Base-by-base conservation (phyloP, 1,284 basidiomycete species). In the Malassezia dermatis region DNA sequence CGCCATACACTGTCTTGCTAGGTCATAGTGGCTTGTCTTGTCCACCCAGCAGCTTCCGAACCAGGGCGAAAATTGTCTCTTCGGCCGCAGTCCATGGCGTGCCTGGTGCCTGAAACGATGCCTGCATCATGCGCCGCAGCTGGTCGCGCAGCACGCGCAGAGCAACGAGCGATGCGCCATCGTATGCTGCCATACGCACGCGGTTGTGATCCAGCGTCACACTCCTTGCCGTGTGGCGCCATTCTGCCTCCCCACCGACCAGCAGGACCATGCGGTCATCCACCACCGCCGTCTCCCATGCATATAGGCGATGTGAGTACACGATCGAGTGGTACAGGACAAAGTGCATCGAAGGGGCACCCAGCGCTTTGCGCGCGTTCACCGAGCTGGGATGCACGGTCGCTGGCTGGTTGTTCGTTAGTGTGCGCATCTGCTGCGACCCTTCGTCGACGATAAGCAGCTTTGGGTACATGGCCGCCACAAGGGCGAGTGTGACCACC, bases 211-310 rank as follows among this genome's bases (percentile, higher is more conserved):
- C 93, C 53, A 96, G 80, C 51, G 82, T 80, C n/a, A 84, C 78
- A 10, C 80, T 81, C 56, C 85, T 80, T 0, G 88, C 83, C 17
- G 83, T 78, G 34, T 88, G 77, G 87, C 86, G 90, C 77, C 88
- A 86, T 60, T 98, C 93, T 12, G 82, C 80, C 63, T 96, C 94
- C 2, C 94, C 93, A 62, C 91, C 96, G 0, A 96, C 77, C 23
- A 96, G 78, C 17, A 89, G 74, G 43, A 99, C 76, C 1, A 88
- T 82, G 27, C 87, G 77, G 65, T 95, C 88, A 58, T 94, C 86
- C 4, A 89, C 83, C 1, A 89, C 86, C 1, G 87, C 85, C 1
- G 87, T 89, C 76, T 99, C 94, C 89, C 90, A 95, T n/a, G 86
- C 90, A 75, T 76, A 98, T 27, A 96, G 77, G 75, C 84, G 87